Evolutionary conservation across 2,329 filamentous ascomycete genomes (phyloP), one percentile per base, ranked within the genome.

Genomic region (Erysiphe pulchra): DNA sequence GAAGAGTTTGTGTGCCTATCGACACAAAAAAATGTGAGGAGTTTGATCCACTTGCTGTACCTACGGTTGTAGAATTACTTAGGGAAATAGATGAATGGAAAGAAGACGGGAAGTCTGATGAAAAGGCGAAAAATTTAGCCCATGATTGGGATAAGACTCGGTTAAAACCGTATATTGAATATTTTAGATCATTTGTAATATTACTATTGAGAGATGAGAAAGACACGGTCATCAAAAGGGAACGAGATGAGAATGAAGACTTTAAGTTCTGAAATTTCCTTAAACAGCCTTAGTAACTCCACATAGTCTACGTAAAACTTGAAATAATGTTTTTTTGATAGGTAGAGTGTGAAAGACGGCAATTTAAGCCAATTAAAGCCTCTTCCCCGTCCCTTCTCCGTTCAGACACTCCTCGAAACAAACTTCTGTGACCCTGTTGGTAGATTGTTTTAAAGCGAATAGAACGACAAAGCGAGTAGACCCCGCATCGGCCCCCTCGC

Each of bases 141-240:
- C 72, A 78, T 52, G 90, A 98, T 58, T 95, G 87, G 77, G 87
- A 98, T 63, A 98, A 95, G 73, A 98, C 90, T 20, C 84, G 83
- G 52, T 62, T 98, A 57, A 92, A 80, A 64, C 84, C 85, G 9
- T 95, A 92, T 59, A 75, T 95, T 33, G 86, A 95, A 47, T 77
- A 79, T 53, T 95, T 98, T 62, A 72, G 80, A 53, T 70, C 68
- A 0, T 92, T 94, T 61, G 83, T 95, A 8, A 70, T 73, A 10
- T 70, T 65, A 0, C 60, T 98, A 46, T 69, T 94, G 60, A 86
- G 78, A 60, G 87, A 92, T 48, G 77, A 81, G 54, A 66, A 67
- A 50, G 75, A 66, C 47, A 59, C 63, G 18, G 60, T 57, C 28
- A 60, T 62, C 9, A 72, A 71, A 30, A n/a, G 31, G 2, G 68